Evolutionary conservation across 805 yeast genomes (phyloP).

Genomic region (Pichia cabralensis): DNA sequence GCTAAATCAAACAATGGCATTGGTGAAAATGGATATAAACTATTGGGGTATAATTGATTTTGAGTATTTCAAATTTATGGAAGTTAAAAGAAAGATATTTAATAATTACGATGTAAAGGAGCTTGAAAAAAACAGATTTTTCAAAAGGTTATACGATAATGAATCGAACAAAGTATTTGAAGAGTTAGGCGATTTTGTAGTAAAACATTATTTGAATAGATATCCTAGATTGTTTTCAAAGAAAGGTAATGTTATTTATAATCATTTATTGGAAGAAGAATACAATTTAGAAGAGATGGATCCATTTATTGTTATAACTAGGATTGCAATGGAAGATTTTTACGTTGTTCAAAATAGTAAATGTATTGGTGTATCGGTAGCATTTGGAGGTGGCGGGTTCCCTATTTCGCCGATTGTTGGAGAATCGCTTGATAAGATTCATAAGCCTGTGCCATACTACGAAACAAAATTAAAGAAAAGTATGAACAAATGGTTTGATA

Average conservation of each 20-base stretch:
- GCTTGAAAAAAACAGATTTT: conserved; percentile 26
- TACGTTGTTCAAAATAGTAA: conserved; percentile 32
- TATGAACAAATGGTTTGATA: conserved; percentile 42
- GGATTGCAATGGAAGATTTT: conserved; percentile 42
- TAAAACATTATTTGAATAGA: conserved; percentile 32
- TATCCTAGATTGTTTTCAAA: conserved; percentile 35
- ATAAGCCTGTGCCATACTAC: conserved; percentile 39
- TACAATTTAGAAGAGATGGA: conserved; percentile 36
- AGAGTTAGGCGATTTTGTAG: conserved; percentile 34
- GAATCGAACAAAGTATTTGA: conserved; percentile 27
- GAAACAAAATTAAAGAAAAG: conserved; percentile 35
- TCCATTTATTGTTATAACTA: conserved; percentile 35
- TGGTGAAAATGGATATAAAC: conserved; percentile 37
- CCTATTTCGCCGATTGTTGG: conserved; percentile 26
- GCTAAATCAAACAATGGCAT: conserved; percentile 43
- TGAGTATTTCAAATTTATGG: conserved; percentile 33
- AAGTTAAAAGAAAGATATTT: conserved; percentile 32
- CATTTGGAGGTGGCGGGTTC: conserved; percentile 45
- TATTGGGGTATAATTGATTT: conserved; percentile 42
- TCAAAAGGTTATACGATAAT: conserved; percentile 24
- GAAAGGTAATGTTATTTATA: conserved; percentile 27
- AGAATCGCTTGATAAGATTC: conserved; percentile 34
- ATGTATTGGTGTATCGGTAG: conserved; percentile 41
- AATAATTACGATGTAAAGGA: conserved; percentile 28
- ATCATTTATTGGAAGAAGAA: conserved; percentile 33